Evolutionary conservation across 2,329 filamentous ascomycete species (phyloP).

Genomic region (Colletotrichum magnum): DNA sequence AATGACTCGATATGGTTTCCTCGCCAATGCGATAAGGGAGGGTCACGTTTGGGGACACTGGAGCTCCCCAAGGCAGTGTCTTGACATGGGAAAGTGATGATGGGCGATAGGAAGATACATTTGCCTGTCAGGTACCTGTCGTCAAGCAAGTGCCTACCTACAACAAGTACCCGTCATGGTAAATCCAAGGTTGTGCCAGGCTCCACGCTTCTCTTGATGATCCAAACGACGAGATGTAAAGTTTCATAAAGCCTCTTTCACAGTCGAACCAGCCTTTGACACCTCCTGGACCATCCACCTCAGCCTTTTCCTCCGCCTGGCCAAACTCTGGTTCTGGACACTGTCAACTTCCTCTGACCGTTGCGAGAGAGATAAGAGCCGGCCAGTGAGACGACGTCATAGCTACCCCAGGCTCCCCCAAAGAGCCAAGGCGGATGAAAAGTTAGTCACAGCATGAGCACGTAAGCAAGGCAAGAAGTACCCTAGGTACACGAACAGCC

Average conservation of each 20-base stretch:
- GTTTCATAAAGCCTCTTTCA: no score
- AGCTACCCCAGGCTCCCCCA: neutral
- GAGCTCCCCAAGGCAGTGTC: constrained; percentile 17
- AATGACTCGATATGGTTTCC: constrained; percentile 45
- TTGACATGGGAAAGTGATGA: constrained; percentile 34
- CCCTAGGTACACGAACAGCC: neutral
- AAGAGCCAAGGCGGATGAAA: constrained; percentile 27
- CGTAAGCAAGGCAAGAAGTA: neutral
- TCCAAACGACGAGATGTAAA: no score
- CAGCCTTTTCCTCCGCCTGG: no score
- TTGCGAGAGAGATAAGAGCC: no score
- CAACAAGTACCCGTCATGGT: neutral
- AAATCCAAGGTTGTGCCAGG: no score
- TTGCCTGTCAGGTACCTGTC: neutral
- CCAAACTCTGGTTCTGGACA: no score
- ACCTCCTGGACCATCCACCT: no score
- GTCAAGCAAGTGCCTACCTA: no score
- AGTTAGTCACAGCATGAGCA: constrained; percentile 20
- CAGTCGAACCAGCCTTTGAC: no score
- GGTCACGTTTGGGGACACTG: constrained; percentile 30
- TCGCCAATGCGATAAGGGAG: constrained; percentile 47
- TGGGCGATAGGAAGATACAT: constrained; percentile 25
- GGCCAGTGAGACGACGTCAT: constrained; percentile 32
- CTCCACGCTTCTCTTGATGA: no score
- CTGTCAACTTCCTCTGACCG: no score